Evolutionary conservation across 352 stramenopile genomes (phyloP), one percentile per base, ranked within the genome.

Genomic region (Halophytophthora batemanensis): DNA sequence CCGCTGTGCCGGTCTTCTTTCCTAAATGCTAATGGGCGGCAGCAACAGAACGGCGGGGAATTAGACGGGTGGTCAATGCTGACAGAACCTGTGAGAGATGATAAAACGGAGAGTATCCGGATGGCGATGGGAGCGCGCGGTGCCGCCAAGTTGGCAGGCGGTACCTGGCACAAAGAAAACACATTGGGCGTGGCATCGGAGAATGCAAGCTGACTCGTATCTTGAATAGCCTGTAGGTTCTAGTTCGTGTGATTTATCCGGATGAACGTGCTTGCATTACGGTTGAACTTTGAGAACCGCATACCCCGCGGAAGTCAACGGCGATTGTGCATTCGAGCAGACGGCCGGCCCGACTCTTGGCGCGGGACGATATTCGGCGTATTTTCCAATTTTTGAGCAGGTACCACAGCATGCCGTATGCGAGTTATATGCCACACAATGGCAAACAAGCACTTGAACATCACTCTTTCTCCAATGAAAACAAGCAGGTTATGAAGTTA

Each of bases 21-120:
- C 19, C 39, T 31, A 19, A n/a, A 44, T 25, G 38, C 7, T 19
- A 44, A 35, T 1, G n/a, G 36, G 43, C 19, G n/a, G 55, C 56
- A 52, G 47, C 48, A 63, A 48, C n/a, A 17, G 19, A 2, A 50
- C 6, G 15, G 5, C 11, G 14, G 33, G 15, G 15, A 38, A 4
- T 13, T 2, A 13, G 15, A 38, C 33, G 33, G 11, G 33, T 38
- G 33, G 33, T 38, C 15, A 38, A 14, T 5, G 33, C 11, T 38
- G 33, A 38, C 33, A 38, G 15, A 17, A 38, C 33, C 33, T 38
- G 33, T 17, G 3, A 38, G 3, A 38, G 6, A 17, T 38, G 33
- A 14, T 38, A 14, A 17, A 17, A 17, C 2, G 10, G 2, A 17
- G 3, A 14, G 33, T 38, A 38, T 38, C 11, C 33, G 33, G 33